Conservation (phyloP, 2,329 filamentous ascomycete genomes). For the Xylariaceae sp. region DNA sequence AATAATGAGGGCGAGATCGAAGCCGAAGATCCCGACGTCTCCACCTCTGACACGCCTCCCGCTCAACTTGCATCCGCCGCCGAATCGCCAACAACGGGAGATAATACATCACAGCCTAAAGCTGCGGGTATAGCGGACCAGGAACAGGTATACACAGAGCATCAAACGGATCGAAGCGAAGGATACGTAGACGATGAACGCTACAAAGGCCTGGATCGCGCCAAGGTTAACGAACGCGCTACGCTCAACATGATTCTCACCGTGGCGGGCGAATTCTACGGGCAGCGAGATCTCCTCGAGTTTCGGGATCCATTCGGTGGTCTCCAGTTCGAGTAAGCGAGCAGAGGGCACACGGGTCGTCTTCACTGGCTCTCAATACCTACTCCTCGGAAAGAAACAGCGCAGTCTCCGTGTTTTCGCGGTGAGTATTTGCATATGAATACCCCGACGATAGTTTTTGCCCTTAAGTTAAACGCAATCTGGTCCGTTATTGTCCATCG, state of each 20-base stretch:
- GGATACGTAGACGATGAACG: slow-evolving; percentile 30
- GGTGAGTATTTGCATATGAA: slow-evolving; percentile 13
- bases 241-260: slow-evolving; percentile 91
- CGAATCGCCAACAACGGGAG: not conserved
- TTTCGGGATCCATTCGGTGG: slow-evolving; percentile 60
- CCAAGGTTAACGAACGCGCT: slow-evolving; percentile 54
- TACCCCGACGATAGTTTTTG: not conserved
- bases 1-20: slow-evolving; percentile 3
- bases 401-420: not conserved
- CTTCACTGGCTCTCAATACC: not conserved
- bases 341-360: not conserved
- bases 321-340: slow-evolving; percentile 15
- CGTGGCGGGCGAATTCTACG: slow-evolving; percentile 81
- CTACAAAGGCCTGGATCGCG: slow-evolving; percentile 28
- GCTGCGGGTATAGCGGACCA: not conserved
- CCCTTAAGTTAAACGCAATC: not conserved
- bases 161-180: slow-evolving; percentile 2
- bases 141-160: not conserved
- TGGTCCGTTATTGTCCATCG: too few species aligned
- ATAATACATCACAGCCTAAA: not conserved
- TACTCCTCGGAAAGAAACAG: not conserved
- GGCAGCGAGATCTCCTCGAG: slow-evolving; percentile 79
- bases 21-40: not conserved
- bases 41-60: not conserved
- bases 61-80: not conserved